A percentile compares a stretch with the other conserved stretches of the same genome.
phyloP scores from a whole-genome alignment of 106 monocot species.

The Allium fistulosum region DNA sequence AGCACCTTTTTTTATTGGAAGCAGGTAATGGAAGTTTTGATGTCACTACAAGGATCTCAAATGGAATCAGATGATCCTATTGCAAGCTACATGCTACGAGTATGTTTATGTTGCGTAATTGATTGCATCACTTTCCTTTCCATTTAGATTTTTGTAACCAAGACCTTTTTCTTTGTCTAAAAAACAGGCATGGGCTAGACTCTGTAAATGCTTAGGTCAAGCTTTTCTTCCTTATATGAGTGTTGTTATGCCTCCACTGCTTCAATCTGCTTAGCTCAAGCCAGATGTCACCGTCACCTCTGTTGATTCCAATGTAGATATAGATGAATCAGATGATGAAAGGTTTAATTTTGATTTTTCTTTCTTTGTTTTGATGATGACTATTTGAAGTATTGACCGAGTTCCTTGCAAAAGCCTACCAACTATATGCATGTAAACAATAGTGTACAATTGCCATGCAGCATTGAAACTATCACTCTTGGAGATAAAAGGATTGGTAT shows the following conservation, averaged over 20 bases:
- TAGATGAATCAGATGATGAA: conserved; percentile 89
- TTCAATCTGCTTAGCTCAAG: conserved; percentile 95
- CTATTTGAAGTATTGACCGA: background rate
- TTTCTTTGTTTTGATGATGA: background rate
- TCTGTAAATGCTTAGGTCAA: conserved; percentile 96
- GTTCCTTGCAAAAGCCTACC: background rate
- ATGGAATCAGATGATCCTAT: conserved; percentile 93
- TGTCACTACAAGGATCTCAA: conserved; percentile 88
- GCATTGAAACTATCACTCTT: conserved; percentile 89
- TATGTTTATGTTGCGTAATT: conserved; percentile 11
- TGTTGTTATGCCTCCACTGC: conserved; percentile 95
- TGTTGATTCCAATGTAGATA: conserved; percentile 79
- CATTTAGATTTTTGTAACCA: background rate
- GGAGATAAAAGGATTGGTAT: conserved; percentile 94
- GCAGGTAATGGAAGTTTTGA: conserved; percentile 97
- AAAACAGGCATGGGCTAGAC: conserved; percentile 88
- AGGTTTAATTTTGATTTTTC: conserved; percentile 31
- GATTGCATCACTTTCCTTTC: background rate
- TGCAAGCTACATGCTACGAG: conserved; percentile 95
- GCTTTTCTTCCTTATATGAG: conserved; percentile 99
- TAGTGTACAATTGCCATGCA: conserved; percentile 13
- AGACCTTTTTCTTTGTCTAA: background rate
- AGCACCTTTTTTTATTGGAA: background rate
- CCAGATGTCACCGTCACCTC: conserved; percentile 94
- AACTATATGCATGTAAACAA: background rate